phyloP scores from a whole-genome alignment of 768 basidiomycete genomes.

The Trichaptum fuscoviolaceum region DNA sequence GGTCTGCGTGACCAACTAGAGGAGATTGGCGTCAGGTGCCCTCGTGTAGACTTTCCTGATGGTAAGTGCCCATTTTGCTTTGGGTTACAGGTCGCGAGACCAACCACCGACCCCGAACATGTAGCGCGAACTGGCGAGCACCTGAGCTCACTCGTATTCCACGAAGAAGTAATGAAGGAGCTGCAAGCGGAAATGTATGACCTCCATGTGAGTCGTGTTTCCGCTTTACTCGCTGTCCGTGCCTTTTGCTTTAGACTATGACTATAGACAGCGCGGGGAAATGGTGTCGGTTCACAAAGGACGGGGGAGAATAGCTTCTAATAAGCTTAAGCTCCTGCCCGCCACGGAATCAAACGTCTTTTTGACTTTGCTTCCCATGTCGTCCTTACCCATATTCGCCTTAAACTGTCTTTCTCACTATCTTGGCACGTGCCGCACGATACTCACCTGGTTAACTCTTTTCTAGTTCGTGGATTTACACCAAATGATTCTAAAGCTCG shows the following conservation, averaged over 20 bases:
- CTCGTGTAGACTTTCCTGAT: constrained; percentile 34
- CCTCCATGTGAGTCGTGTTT: neutral
- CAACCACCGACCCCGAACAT: neutral
- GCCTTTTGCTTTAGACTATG: neutral
- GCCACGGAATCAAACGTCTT: neutral
- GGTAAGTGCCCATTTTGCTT: constrained; percentile 24
- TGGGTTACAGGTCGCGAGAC: too few relatives aligned
- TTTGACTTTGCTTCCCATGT: neutral
- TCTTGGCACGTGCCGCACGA: neutral
- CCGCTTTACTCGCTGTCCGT: too few relatives aligned
- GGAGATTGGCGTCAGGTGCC: constrained; percentile 33
- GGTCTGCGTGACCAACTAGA: constrained; percentile 39
- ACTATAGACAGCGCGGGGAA: neutral
- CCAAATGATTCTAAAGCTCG: constrained; percentile 40
- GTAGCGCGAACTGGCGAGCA: neutral
- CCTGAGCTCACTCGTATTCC: neutral
- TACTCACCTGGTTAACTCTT: neutral
- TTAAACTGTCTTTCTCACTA: neutral
- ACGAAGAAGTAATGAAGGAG: neutral
- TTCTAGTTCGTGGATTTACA: constrained; percentile 51
- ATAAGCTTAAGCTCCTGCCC: neutral
- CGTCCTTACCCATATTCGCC: neutral
- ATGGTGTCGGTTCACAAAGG: neutral
- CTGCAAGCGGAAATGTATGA: neutral
- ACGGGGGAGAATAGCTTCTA: neutral